These are phyloP conservation scores for Alternaria sp. DNA, from an alignment of 2,329 filamentous ascomycete genomes.

Conservation along the genomic window DNA sequence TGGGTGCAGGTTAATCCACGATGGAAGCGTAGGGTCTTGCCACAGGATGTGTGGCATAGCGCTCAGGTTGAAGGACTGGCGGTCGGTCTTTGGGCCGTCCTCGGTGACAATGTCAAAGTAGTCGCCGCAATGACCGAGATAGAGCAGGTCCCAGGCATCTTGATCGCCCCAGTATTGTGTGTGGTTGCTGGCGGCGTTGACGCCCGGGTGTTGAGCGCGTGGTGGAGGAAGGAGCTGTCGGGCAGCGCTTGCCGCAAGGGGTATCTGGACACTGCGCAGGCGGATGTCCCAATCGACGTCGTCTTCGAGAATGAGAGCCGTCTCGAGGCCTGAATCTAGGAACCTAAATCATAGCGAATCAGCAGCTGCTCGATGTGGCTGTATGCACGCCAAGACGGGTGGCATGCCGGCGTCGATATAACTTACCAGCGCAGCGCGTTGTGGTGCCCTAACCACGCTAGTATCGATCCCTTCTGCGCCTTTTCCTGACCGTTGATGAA, in stretches of 20 bases:
- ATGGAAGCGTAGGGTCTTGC: constrained; percentile 47
- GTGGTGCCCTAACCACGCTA: constrained; percentile 54
- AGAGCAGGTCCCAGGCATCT: constrained; percentile 51
- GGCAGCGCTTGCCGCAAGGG: constrained; percentile 49
- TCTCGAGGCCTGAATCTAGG: constrained; percentile 50
- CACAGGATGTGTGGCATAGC: constrained; percentile 44
- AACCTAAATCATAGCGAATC: constrained; percentile 41
- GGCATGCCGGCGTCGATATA: background rate
- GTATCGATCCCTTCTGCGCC: constrained; percentile 48
- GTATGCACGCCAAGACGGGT: constrained; percentile 17
- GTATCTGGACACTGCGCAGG: constrained; percentile 51
- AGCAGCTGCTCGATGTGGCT: constrained; percentile 12
- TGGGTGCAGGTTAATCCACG: constrained; percentile 46
- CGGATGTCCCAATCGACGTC: constrained; percentile 56
- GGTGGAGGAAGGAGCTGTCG: constrained; percentile 46
- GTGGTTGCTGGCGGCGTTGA: constrained; percentile 28
- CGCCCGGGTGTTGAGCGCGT: constrained; percentile 23
- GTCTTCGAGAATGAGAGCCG: constrained; percentile 54
- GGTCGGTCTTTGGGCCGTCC: constrained; percentile 33
- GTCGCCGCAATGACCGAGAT: constrained; percentile 55
- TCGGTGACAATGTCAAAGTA: constrained; percentile 45
- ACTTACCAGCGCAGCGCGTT: constrained; percentile 50
- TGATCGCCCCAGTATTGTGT: constrained; percentile 51
- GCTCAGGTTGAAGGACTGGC: constrained; percentile 38
- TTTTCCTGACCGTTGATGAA: constrained; percentile 45